phyloP scores from a whole-genome alignment of 176 grass and related monocot species.

The Juncus inflexus region DNA sequence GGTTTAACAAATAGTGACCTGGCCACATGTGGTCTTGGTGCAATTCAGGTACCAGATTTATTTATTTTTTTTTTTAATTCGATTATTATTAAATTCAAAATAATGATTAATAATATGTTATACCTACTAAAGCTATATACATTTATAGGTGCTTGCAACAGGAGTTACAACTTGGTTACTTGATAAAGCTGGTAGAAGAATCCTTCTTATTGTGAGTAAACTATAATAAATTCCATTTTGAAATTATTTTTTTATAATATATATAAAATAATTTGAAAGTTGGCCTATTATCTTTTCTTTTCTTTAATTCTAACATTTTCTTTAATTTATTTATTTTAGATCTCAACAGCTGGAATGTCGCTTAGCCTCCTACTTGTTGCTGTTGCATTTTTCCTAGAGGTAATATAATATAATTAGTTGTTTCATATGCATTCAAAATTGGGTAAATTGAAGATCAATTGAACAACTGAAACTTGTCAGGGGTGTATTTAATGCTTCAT shows the following conservation, averaged over 20 bases:
- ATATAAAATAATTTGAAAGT: conserved; percentile 7
- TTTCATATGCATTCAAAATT: neutral
- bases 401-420: conserved; percentile 19
- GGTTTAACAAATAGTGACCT: conserved; percentile 84
- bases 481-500: neutral
- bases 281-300: neutral
- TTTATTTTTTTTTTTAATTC: neutral
- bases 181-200: conserved; percentile 83
- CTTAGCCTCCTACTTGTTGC: conserved; percentile 81
- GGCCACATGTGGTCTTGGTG: conserved; percentile 90
- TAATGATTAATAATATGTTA: neutral
- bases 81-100: neutral
- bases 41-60: conserved; percentile 64
- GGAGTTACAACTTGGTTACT: conserved; percentile 86
- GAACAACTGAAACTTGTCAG: too few species aligned
- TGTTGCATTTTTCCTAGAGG: conserved; percentile 76
- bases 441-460: too few species aligned
- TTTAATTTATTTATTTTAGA: conserved; percentile 40
- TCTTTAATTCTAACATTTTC: conserved; percentile 8
- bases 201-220: conserved; percentile 77
- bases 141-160: conserved; percentile 69
- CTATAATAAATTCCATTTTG: conserved; percentile 1
- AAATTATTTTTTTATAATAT: conserved; percentile 3
- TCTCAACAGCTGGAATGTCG: conserved; percentile 70
- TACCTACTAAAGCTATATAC: conserved; percentile 10